Evolutionary conservation across 306 rosid genomes (phyloP), one percentile per base, ranked within the genome.

Genomic region (Castanea crenata): DNA sequence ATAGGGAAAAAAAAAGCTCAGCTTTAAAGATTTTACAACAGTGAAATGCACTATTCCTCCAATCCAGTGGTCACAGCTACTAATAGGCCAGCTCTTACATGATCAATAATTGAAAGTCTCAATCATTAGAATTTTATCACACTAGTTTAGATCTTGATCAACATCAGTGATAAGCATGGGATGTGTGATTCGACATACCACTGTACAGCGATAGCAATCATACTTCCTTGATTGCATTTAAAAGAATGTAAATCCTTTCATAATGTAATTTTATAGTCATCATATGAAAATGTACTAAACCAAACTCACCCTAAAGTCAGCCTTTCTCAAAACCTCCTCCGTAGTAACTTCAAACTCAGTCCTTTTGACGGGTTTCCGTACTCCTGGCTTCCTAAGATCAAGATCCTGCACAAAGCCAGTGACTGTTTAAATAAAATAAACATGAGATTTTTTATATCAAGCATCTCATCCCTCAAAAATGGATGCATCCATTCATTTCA

Each of bases 221-320:
- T 29, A 63, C 31, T 34, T 34, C 74, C 25, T 55, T 19, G 9
- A 54, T 35, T 19, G 12, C 49, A 64, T 62, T 58, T 13, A 15
- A 58, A 56, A 57, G 25, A 18, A n/a, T 16, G 15, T 19, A 49
- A n/a, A 21, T 27, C 14, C 6, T 69, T 62, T 25, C 23, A 3
- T 18, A 23, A 34, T 20, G 41, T 31, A 57, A 16, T 70, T 13
- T 7, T 15, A 29, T 55, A 55, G 56, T 23, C 19, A 73, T 35
- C 27, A 34, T 20, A 69, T 9, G 5, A 65, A 35, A 7, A 23
- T 55, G 18, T 56, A 23, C 46, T 67, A 74, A 74, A 74, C n/a
- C 4, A 75, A 19, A 38, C 90, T 79, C 79, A 88, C 92, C 85
- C 92, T 84, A 77, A 88, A 88, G 84, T 88, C 92, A 79, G 92